Percentiles rank a stretch among this genome's conserved stretches.
Evolutionary conservation across 306 rosid genomes (phyloP).

Genomic region (Luffa acutangula): DNA sequence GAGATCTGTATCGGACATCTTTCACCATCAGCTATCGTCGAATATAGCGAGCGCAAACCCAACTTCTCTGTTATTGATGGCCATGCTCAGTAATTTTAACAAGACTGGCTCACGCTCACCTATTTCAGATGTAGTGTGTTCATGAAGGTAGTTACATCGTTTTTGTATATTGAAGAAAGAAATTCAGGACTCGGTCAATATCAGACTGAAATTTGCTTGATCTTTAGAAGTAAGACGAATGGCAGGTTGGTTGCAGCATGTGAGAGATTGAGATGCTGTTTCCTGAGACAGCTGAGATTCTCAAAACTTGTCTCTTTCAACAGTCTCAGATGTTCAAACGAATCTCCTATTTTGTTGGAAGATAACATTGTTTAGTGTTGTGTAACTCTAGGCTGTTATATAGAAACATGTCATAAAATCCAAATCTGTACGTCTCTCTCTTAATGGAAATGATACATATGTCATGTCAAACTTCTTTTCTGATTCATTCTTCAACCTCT

Average conservation of each 20-base stretch:
- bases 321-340: background rate
- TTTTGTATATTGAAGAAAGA: background rate
- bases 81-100: conserved; percentile 1
- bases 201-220: background rate
- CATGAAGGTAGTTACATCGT: background rate
- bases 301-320: background rate
- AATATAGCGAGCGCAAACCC: conserved; percentile 35
- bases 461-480: background rate
- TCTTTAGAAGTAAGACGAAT: background rate
- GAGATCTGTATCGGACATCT: conserved; percentile 64
- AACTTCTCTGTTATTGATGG: conserved; percentile 23
- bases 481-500: background rate
- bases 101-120: conserved; percentile 7
- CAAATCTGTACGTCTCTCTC: background rate
- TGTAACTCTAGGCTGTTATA: background rate
- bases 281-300: background rate
- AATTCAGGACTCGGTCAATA: background rate
- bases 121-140: background rate
- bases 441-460: background rate
- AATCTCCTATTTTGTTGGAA: background rate
- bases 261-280: background rate
- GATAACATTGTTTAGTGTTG: background rate
- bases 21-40: conserved; percentile 84
- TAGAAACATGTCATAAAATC: background rate
- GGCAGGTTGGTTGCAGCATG: background rate